A percentile compares a stretch with the other conserved stretches of the same genome.
Evolutionary conservation across 345 rosid genomes (phyloP).

Genomic region (Rhodamnia argentea): DNA sequence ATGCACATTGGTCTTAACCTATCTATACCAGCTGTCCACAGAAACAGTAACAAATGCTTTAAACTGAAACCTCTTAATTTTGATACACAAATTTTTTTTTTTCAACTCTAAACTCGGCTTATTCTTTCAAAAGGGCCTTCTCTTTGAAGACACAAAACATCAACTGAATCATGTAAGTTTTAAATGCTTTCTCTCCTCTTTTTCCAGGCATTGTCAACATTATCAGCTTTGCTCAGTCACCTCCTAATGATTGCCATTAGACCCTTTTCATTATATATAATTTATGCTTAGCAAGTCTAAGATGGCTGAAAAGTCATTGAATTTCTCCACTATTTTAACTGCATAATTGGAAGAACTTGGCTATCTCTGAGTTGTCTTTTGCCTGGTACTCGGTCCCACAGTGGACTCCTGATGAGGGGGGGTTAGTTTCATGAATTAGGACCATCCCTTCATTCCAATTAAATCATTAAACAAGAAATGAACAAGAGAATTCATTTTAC

Average conservation of each 20-base stretch:
- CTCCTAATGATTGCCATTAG: background rate
- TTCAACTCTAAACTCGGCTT: background rate
- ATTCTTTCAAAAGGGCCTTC: background rate
- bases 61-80: background rate
- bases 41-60: background rate
- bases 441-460: conserved; percentile 1
- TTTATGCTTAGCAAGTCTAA: background rate
- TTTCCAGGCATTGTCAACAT: background rate
- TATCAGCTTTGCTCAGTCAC: background rate
- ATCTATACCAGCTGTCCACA: background rate
- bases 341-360: conserved; percentile 22
- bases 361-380: conserved; percentile 41
- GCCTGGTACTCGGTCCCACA: conserved; percentile 33
- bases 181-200: background rate
- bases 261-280: background rate
- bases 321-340: conserved; percentile 13
- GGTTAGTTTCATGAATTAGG: conserved; percentile 20
- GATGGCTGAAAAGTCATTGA: background rate
- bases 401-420: conserved; percentile 24
- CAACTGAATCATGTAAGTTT: background rate
- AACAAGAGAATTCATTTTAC: conserved; percentile 1
- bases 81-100: background rate
- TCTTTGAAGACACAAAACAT: background rate
- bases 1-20: background rate
- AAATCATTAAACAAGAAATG: background rate